Evolutionary conservation across 1,139 yeast species (phyloP), one percentile per base, ranked within the genome.

Genomic region (Hansenula lynferdii): DNA sequence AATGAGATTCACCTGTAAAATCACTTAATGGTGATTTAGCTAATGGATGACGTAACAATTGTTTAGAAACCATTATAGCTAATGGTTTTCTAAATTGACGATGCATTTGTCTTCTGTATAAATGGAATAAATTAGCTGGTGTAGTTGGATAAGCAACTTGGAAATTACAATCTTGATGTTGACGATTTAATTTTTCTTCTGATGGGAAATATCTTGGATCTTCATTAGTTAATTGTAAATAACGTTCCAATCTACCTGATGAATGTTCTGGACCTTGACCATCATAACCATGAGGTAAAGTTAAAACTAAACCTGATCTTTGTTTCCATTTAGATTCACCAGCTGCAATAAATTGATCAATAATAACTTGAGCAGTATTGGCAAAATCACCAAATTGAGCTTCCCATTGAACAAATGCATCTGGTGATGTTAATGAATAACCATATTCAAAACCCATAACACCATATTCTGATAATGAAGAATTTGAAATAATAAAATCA

Each of bases 251-350:
- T 76, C 98, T 84, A 58, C 96, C 97, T 45, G 96, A 86, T 27
- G 98, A 92, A 69, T 94, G 99, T 71, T 94, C 99, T 51, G 98
- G 98, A 58, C 99, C 99, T 73, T 92, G 98, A 53, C 99, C 99
- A 65, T 94, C 99, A 64, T 90, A 94, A 70, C 99, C 99, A 64
- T 94, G 99, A 45, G 99, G 99, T 65, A 94, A 77, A 6, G 97
- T 86, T 55, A 94, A 70, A 36, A 92, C 96, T 50, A 94, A 65
- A 62, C 99, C 99, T 16, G 96, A 85, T 70, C 99, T 85, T 75
- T 94, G 98, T 64, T 86, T 85, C 99, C 99, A 94, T 70, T 94
- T 94, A 53, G 89, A 80, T 72, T 94, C 99, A 63, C 95, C 98
- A 61, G 92, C 89, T 35, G 97, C 87, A 60, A 94, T 77, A 64